phyloP scores from a whole-genome alignment of 768 basidiomycete species.

The Russula virescens region DNA sequence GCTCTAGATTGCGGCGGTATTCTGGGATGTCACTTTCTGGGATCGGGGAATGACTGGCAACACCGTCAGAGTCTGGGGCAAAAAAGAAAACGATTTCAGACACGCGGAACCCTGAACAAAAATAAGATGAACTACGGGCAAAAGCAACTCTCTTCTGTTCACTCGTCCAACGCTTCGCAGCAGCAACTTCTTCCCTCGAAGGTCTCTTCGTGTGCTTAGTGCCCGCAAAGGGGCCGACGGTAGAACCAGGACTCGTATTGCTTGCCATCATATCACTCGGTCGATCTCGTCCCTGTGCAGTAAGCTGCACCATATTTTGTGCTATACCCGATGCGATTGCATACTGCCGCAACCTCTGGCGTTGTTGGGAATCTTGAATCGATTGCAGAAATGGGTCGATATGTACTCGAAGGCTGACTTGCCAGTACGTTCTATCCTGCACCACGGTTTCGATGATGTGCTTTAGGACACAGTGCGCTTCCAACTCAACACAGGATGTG shows the following conservation, averaged over 20 bases:
- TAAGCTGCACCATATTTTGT: too few species aligned
- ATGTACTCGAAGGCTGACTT: too few species aligned
- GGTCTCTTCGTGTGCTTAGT: not conserved
- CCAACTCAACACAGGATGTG: slow-evolving; percentile 2
- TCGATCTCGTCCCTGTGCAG: too few species aligned
- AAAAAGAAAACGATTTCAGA: not conserved
- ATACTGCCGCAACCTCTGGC: too few species aligned
- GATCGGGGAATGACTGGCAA: not conserved
- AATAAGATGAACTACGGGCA: not conserved
- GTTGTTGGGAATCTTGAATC: too few species aligned
- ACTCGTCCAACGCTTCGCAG: not conserved
- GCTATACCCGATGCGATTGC: too few species aligned
- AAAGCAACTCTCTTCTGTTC: slow-evolving; percentile 3
- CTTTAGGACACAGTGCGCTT: slow-evolving; percentile 3
- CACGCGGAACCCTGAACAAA: not conserved
- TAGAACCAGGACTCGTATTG: not conserved
- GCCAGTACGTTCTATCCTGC: not conserved
- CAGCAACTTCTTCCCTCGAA: not conserved
- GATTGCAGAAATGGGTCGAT: too few species aligned
- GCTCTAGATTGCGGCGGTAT: slow-evolving; percentile 10
- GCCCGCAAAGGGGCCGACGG: not conserved
- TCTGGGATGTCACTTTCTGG: slow-evolving; percentile 5
- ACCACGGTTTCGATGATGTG: not conserved
- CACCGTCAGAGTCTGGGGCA: not conserved
- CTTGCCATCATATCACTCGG: not conserved